Evolutionary conservation across 805 yeast species (phyloP), one percentile per base, ranked within the genome.

Genomic region (Zygotorulaspora danielsina): DNA sequence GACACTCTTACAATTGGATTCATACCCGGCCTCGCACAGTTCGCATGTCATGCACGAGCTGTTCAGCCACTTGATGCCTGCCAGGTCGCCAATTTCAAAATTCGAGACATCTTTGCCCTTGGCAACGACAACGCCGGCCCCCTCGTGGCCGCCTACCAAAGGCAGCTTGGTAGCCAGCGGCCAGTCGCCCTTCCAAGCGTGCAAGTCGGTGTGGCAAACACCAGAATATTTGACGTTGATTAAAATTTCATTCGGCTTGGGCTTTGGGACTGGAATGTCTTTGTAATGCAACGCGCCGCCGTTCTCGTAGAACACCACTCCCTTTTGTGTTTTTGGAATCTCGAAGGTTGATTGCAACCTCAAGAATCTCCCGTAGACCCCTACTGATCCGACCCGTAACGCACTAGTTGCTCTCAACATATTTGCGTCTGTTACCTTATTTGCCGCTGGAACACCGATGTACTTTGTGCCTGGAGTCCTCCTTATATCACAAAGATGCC

Each of bases 131-230:
- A 72, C 70, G 62, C 83, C 82, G 18, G 81, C 80, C 63, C 83
- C 83, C 63, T 77, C 83, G 55, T 77, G 83, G 40, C 83, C 83
- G 48, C 83, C 83, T 22, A 77, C 79, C 50, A 77, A 61, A 19
- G 81, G 82, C 49, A 76, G 63, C 53, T 76, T 77, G 37, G 73
- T 69, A 12, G 63, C 64, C 50, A 76, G 59, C 37, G 81, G 81
- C 83, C 82, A 77, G 56, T 77, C 82, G 47, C 82, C 82, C 53
- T 76, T 73, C 79, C 80, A 77, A 27, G 81, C 82, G 57, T 77
- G 82, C 55, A 77, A 66, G 57, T 77, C 82, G 4, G 82, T 76
- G 61, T 77, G 82, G 54, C 82, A 77, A 16, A 77, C 82, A 57
- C 82, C 82, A 4, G 82, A 77, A 61, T 75, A 77, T 60, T 75